Percentiles rank a stretch among this genome's conserved stretches.
phyloP scores from a whole-genome alignment of 2,329 filamentous ascomycete genomes.

The Cladorrhinum sp. region DNA sequence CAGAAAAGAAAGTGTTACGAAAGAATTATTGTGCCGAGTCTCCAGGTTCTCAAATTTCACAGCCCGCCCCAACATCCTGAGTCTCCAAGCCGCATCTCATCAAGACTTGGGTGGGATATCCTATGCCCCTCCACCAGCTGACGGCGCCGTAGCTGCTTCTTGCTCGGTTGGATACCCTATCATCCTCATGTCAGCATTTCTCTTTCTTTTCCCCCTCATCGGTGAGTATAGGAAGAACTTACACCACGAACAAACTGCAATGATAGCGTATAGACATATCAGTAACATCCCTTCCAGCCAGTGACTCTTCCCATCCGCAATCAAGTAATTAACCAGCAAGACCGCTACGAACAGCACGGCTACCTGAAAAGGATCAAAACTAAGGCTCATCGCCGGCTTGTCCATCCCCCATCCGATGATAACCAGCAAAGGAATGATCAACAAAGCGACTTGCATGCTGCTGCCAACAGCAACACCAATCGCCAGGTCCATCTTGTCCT shows the following conservation, averaged over 20 bases:
- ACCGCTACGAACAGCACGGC: slow-evolving; percentile 80
- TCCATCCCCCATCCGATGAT: slow-evolving; percentile 76
- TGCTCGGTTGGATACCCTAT: slow-evolving; percentile 16
- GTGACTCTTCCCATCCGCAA: slow-evolving; percentile 78
- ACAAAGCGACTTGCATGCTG: slow-evolving; percentile 77
- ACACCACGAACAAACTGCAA: slow-evolving; percentile 66
- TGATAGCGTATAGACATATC: slow-evolving; percentile 76
- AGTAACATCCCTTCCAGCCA: slow-evolving; percentile 76
- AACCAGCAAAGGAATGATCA: slow-evolving; percentile 73
- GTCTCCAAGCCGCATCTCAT: neutral
- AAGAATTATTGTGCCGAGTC: too few species aligned
- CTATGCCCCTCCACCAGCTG: neutral
- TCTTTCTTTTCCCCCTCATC: too few species aligned
- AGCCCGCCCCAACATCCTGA: too few species aligned
- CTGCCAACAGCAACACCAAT: slow-evolving; percentile 78
- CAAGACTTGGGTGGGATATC: neutral
- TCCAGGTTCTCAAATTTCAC: too few species aligned
- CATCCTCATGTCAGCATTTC: slow-evolving; percentile 1
- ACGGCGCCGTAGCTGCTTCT: neutral
- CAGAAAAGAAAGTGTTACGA: too few species aligned
- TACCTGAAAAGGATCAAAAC: slow-evolving; percentile 87
- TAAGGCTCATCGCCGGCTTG: slow-evolving; percentile 70
- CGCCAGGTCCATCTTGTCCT: slow-evolving; percentile 82
- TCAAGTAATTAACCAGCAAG: slow-evolving; percentile 81
- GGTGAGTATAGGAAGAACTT: slow-evolving; percentile 34